Percentiles rank a stretch among this genome's conserved stretches.
These are phyloP conservation scores for Fusarium hainanense DNA, from an alignment of 2,329 filamentous ascomycete species.

Conservation along the genomic window DNA sequence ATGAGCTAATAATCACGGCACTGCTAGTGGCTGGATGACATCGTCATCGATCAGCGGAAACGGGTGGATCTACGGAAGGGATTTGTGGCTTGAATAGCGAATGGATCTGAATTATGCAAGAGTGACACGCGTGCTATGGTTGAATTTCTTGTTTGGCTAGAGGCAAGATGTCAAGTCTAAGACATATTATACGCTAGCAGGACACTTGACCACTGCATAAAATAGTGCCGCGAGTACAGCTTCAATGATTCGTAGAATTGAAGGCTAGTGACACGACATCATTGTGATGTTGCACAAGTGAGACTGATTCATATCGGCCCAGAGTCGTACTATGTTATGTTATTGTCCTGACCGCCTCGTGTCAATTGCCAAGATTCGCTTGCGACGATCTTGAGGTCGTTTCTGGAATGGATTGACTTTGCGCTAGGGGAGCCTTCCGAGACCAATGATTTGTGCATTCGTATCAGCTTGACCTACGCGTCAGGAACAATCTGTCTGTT, in stretches of 20 bases:
- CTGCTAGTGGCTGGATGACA: slow-evolving; percentile 4
- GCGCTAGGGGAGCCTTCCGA: background rate
- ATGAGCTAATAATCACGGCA: slow-evolving; percentile 5
- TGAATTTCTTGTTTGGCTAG: too few relatives aligned
- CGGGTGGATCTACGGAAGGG: background rate
- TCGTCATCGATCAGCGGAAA: slow-evolving; percentile 16
- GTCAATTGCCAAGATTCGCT: background rate
- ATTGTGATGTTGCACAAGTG: background rate
- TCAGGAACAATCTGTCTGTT: background rate
- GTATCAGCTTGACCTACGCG: background rate
- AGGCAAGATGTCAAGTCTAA: too few relatives aligned
- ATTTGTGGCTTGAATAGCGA: background rate
- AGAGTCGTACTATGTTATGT: too few relatives aligned
- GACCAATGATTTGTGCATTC: background rate
- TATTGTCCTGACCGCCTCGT: slow-evolving; percentile 1
- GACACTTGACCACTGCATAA: background rate
- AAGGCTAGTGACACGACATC: background rate
- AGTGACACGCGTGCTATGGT: background rate
- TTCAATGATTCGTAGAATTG: background rate
- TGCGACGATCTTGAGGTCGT: background rate
- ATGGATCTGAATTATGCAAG: too few relatives aligned
- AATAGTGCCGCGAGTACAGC: background rate
- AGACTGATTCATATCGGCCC: background rate
- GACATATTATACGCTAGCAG: slow-evolving; percentile 1
- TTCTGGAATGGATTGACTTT: background rate